A percentile compares a stretch with the other conserved stretches of the same genome.
phyloP scores from a whole-genome alignment of 75 land plant genomes.

The Pinus albicaulis region DNA sequence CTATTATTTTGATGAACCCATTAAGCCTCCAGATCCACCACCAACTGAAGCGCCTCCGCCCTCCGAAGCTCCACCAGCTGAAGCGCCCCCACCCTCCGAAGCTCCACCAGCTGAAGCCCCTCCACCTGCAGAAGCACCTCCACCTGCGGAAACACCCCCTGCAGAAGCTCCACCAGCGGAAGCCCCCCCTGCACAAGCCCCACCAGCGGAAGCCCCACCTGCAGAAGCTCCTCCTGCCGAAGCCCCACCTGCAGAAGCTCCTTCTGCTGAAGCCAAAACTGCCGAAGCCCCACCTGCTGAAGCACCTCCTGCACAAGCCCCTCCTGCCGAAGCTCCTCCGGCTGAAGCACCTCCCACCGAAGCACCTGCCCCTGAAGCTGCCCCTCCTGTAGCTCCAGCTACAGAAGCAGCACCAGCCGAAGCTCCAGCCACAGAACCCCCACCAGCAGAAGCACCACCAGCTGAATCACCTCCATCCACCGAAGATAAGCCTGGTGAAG shows the following conservation, averaged over 20 bases:
- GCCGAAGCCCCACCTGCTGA: conserved; percentile 2
- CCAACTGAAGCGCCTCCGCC: neutral
- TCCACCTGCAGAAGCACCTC: neutral
- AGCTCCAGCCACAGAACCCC: conserved; percentile 3
- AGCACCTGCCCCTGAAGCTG: neutral
- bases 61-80: conserved; percentile 3
- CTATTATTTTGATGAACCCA: conserved; percentile 42
- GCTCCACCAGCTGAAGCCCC: conserved; percentile 8
- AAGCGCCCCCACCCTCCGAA: conserved; percentile 7
- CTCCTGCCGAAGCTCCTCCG: conserved; percentile 6
- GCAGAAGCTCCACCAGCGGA: too few species aligned
- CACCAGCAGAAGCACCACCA: conserved; percentile 14
- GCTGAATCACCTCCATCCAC: neutral
- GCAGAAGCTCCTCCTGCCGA: neutral
- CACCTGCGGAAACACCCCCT: too few species aligned
- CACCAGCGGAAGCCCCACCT: neutral
- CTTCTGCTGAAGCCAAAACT: neutral
- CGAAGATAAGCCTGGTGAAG: conserved; percentile 1
- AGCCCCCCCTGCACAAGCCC: too few species aligned
- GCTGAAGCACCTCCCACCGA: conserved; percentile 1
- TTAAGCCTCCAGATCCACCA: conserved; percentile 16
- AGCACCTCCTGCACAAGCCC: conserved; percentile 5
- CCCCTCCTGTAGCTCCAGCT: too few species aligned
- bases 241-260: conserved; percentile 4
- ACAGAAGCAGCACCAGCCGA: neutral